A percentile compares a stretch with the other conserved stretches of the same genome.
These are phyloP conservation scores for Sungouiella blattae DNA, from an alignment of 805 yeast genomes.

Conservation along the genomic window DNA sequence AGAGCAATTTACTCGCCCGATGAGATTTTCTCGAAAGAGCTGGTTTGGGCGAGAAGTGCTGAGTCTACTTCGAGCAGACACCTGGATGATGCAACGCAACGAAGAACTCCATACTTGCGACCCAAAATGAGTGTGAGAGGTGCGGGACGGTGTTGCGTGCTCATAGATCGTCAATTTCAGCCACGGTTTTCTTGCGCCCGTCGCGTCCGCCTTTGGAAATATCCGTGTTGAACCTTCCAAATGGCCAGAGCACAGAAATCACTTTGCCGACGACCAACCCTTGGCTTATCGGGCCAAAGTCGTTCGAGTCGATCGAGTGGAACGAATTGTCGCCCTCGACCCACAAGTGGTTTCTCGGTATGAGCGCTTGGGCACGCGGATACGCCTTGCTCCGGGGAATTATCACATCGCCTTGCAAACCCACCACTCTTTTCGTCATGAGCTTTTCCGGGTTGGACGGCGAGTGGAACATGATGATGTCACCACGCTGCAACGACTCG, in stretches of 20 bases:
- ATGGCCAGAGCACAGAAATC: slow-evolving; percentile 66
- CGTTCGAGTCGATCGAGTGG: slow-evolving; percentile 81
- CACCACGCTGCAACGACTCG: slow-evolving; percentile 52
- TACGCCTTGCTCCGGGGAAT: slow-evolving; percentile 58
- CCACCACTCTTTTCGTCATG: slow-evolving; percentile 79
- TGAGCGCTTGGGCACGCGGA: slow-evolving; percentile 54
- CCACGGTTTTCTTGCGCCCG: slow-evolving; percentile 2
- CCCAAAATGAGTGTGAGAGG: too few species aligned
- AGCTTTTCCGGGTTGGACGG: slow-evolving; percentile 76
- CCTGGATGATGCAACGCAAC: slow-evolving; percentile 6
- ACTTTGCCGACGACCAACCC: slow-evolving; percentile 82
- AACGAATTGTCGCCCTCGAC: slow-evolving; percentile 86
- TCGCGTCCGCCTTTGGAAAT: slow-evolving; percentile 13
- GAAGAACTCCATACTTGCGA: slow-evolving; percentile 1
- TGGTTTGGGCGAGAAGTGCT: slow-evolving; percentile 2
- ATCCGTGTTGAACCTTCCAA: slow-evolving; percentile 27
- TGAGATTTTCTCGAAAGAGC: slow-evolving; percentile 2
- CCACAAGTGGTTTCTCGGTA: slow-evolving; percentile 87
- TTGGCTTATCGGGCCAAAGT: slow-evolving; percentile 82
- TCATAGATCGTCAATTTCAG: neutral
- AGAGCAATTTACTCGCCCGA: slow-evolving; percentile 13
- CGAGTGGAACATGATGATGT: slow-evolving; percentile 72
- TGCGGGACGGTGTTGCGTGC: too few species aligned
- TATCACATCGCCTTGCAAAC: slow-evolving; percentile 66
- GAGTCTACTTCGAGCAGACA: slow-evolving; percentile 4